Base-by-base conservation (phyloP, 208 protist genomes). In the Trypanosoma lewisi region DNA sequence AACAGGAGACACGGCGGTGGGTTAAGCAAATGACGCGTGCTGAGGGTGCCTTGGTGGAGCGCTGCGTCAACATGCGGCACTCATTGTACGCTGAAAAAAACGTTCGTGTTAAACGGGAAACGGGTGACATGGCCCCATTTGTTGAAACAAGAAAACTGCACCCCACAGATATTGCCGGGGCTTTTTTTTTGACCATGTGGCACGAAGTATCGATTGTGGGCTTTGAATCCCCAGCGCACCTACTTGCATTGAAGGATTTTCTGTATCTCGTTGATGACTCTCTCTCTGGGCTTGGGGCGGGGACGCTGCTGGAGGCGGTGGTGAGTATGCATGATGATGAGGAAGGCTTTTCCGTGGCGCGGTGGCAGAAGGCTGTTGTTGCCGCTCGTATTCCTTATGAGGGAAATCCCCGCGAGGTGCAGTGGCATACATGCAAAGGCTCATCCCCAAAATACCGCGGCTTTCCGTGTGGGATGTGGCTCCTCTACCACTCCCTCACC, bases 381-480 rank as follows among this genome's bases (percentile, higher is more conserved):
- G 41, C 58, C 25, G 81, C 82, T 17, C 69, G 51, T 28, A 86
- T 91, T 47, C 85, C 85, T 16, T 80, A 76, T 55, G 28, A 64
- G 21, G 81, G 81, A 45, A 63, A 37, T 0, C 81, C 85, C 21
- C 51, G 61, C 11, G 37, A 70, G 8, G 69, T 86, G 28, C n/a
- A 42, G 25, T 91, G 85, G 85, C 28, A 30, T 36, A 86, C 81
- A 2, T 91, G 85, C 67, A 52, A 37, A 2, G 85, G 85, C n/a
- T 87, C 79, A 5, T 75, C 69, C 2, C 78, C 71, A 71, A 48
- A 70, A 16, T 83, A 85, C 48, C 78, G 85, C 31, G 85, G 85
- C 21, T 86, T 87, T 53, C 78, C 85, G 17, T 91, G 85, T 50
- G 85, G 71, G 14, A 67, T 86, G 73, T 91, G 85, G 85, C 66